phyloP scores from a whole-genome alignment of 257 asterid species.

The Linaria vulgaris region DNA sequence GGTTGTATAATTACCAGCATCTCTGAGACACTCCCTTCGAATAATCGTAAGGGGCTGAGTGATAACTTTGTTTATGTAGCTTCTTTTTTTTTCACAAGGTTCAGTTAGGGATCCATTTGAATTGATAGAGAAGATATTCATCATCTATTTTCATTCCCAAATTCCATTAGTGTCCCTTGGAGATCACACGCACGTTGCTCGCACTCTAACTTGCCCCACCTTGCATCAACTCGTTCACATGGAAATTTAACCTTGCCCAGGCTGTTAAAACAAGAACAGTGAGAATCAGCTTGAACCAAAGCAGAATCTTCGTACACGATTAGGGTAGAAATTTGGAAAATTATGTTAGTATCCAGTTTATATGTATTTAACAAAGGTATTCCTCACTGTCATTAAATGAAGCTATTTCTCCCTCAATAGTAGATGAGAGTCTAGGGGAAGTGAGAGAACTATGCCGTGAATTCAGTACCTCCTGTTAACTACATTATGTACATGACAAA shows the following conservation, averaged over 20 bases:
- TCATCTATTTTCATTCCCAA: slow-evolving; percentile 35
- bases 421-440: neutral
- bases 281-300: neutral
- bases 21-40: neutral
- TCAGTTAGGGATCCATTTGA: neutral
- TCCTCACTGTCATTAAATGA: neutral
- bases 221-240: slow-evolving; percentile 86
- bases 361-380: neutral
- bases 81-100: neutral
- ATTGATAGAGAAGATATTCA: neutral
- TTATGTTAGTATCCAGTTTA: neutral
- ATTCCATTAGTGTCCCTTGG: slow-evolving; percentile 50
- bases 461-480: slow-evolving; percentile 82
- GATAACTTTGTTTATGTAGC: neutral
- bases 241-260: slow-evolving; percentile 69
- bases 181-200: slow-evolving; percentile 85
- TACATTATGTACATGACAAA: slow-evolving; percentile 55
- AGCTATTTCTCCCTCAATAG: neutral
- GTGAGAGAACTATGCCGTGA: slow-evolving; percentile 5
- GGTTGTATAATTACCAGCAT: too few relatives aligned
- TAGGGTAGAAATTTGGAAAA: neutral
- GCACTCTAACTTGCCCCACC: slow-evolving; percentile 97
- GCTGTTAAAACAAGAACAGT: slow-evolving; percentile 41
- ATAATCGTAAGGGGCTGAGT: neutral
- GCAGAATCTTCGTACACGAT: too few relatives aligned